Conservation (phyloP, 345 rosid genomes). For the Camelina sativa region DNA sequence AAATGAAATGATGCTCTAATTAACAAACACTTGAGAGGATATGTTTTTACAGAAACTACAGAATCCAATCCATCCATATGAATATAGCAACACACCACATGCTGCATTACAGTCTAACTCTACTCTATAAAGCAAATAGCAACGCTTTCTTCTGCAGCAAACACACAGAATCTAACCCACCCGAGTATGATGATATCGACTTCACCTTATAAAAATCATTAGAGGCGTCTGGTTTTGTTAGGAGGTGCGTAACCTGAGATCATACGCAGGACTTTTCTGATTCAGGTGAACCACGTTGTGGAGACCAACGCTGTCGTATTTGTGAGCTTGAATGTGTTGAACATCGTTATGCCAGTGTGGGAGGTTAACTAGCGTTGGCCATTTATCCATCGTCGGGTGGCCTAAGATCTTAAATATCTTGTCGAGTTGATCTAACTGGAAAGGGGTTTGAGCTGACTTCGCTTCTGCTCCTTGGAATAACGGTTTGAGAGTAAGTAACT, state of each 20-base stretch:
- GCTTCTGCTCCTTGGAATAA: conserved; percentile 97
- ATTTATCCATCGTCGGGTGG: conserved; percentile 92
- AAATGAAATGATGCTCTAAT: no score
- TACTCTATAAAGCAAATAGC: conserved; percentile 16
- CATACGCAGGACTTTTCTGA: conserved; percentile 68
- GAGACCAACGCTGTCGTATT: conserved; percentile 72
- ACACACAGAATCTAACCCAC: conserved; percentile 5
- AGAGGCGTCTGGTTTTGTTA: conserved; percentile 82
- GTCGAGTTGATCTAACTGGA: conserved; percentile 96
- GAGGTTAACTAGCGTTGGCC: conserved; percentile 86
- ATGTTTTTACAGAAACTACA: no score
- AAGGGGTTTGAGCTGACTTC: conserved; percentile 80
- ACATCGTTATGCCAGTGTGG: conserved; percentile 84
- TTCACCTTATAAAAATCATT: conserved; percentile 19
- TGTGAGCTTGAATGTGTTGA: conserved; percentile 85
- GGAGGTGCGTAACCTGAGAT: conserved; percentile 91
- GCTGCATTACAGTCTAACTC: conserved; percentile 30
- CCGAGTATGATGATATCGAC: not conserved
- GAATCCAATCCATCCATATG: conserved; percentile 18
- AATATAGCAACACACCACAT: conserved; percentile 33
- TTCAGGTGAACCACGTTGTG: conserved; percentile 73
- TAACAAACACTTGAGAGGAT: no score
- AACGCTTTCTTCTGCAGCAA: conserved; percentile 7
- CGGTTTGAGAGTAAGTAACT: conserved; percentile 92
- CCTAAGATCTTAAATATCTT: conserved; percentile 98